Evolutionary conservation across 2,329 filamentous ascomycete genomes (phyloP).

Genomic region (Exserohilum turcica): DNA sequence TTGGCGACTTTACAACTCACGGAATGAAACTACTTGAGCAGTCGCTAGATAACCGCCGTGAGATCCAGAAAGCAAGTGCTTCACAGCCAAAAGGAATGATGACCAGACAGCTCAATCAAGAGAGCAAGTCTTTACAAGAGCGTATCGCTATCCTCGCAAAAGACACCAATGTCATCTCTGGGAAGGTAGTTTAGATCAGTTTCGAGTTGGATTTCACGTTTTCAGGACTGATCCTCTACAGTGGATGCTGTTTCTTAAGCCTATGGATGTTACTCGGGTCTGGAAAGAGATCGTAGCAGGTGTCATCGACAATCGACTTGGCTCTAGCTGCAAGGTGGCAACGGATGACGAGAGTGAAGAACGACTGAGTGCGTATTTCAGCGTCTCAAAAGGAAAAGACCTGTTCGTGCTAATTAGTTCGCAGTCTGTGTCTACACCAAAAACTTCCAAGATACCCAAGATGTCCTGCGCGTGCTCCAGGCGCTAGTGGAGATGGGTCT

Average conservation of each 20-base stretch:
- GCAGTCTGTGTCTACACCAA: constrained; percentile 71
- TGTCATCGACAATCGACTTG: constrained; percentile 71
- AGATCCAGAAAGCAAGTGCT: constrained; percentile 58
- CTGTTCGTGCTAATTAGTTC: not conserved
- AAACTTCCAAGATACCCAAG: constrained; percentile 71
- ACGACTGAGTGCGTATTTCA: constrained; percentile 59
- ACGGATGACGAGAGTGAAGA: constrained; percentile 54
- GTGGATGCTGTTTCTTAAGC: constrained; percentile 75
- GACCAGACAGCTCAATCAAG: constrained; percentile 48
- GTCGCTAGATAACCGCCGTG: constrained; percentile 53
- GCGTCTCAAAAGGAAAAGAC: not conserved
- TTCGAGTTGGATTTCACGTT: not conserved
- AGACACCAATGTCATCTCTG: constrained; percentile 62
- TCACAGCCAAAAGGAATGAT: constrained; percentile 52
- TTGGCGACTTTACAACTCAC: constrained; percentile 57
- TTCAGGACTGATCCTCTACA: constrained; percentile 38
- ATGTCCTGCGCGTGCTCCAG: constrained; percentile 70
- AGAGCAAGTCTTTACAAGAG: constrained; percentile 53
- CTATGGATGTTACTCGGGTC: constrained; percentile 61
- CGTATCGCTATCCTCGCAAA: constrained; percentile 67
- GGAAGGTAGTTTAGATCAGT: constrained; percentile 61
- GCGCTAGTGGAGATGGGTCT: constrained; percentile 67
- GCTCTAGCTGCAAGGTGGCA: constrained; percentile 74
- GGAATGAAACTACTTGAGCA: constrained; percentile 61
- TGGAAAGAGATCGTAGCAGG: constrained; percentile 72